Conservation (phyloP, 164 flowering plant genomes). For the Tinospora cordifolia region DNA sequence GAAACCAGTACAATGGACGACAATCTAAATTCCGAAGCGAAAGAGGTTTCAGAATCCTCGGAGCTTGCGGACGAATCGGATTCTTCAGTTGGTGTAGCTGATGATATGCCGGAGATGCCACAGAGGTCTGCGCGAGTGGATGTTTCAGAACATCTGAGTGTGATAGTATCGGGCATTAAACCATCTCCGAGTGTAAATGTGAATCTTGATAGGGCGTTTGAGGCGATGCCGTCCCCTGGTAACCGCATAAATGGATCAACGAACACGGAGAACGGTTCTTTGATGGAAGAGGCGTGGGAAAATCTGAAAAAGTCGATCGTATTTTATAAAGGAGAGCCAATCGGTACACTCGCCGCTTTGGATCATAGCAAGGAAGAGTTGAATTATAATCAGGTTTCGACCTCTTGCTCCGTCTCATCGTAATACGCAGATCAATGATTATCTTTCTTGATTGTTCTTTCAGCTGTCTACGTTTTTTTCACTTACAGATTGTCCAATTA, state of each 20-base stretch:
- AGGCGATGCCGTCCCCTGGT: slow-evolving; percentile 9
- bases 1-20: background rate
- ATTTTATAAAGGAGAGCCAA: slow-evolving; percentile 24
- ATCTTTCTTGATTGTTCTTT: background rate
- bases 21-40: background rate
- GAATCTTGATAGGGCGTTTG: slow-evolving; percentile 8
- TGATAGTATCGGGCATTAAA: slow-evolving; percentile 8
- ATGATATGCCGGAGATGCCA: background rate
- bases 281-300: slow-evolving; percentile 37
- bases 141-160: background rate
- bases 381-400: slow-evolving; percentile 35
- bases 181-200: slow-evolving; percentile 21
- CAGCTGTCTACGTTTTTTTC: background rate
- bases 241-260: background rate
- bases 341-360: slow-evolving; percentile 37
- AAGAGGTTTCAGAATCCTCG: background rate
- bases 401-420: background rate
- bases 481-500: background rate
- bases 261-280: slow-evolving; percentile 10
- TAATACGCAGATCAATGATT: background rate
- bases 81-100: background rate
- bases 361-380: slow-evolving; percentile 31
- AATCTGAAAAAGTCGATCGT: slow-evolving; percentile 24
- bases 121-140: slow-evolving; percentile 14
- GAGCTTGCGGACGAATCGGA: background rate